These are phyloP conservation scores for Tricholoma saponaceum DNA, from an alignment of 768 basidiomycete genomes.

Conservation along the genomic window DNA sequence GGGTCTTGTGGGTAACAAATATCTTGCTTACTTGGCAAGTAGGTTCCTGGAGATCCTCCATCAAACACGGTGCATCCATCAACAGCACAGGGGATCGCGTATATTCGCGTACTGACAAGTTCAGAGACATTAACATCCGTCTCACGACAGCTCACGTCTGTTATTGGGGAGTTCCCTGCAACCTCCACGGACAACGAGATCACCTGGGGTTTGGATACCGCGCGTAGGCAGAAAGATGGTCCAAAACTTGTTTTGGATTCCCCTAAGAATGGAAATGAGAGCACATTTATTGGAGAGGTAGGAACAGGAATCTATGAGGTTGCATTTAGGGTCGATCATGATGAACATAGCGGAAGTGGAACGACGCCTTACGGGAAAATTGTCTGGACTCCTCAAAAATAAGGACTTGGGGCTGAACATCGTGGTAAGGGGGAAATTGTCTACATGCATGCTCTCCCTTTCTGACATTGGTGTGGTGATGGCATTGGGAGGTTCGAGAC, in stretches of 20 bases:
- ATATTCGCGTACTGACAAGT: constrained; percentile 40
- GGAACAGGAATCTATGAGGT: constrained; percentile 50
- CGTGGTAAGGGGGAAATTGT: no score
- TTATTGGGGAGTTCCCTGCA: constrained; percentile 40
- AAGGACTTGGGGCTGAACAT: no score
- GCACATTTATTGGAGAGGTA: constrained; percentile 20
- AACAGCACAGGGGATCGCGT: constrained; percentile 43
- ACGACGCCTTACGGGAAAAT: constrained; percentile 50
- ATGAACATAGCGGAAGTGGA: constrained; percentile 24
- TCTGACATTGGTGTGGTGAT: no score
- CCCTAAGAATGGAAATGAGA: constrained; percentile 34
- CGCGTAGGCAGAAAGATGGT: constrained; percentile 10
- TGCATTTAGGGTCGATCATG: constrained; percentile 37
- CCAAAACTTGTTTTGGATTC: constrained; percentile 30
- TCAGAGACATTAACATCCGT: constrained; percentile 23
- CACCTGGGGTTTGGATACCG: constrained; percentile 42
- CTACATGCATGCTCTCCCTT: no score
- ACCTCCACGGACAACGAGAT: constrained; percentile 18
- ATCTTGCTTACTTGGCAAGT: neutral
- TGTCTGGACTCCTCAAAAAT: constrained; percentile 20
- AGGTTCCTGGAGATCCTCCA: constrained; percentile 49
- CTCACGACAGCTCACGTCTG: constrained; percentile 39
- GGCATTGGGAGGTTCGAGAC: no score
- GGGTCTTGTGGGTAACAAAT: neutral
- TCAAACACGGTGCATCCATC: constrained; percentile 49